Evolutionary conservation across 2,329 filamentous ascomycete genomes (phyloP), one percentile per base, ranked within the genome.

Genomic region (Arthrobotrys entomopaga): DNA sequence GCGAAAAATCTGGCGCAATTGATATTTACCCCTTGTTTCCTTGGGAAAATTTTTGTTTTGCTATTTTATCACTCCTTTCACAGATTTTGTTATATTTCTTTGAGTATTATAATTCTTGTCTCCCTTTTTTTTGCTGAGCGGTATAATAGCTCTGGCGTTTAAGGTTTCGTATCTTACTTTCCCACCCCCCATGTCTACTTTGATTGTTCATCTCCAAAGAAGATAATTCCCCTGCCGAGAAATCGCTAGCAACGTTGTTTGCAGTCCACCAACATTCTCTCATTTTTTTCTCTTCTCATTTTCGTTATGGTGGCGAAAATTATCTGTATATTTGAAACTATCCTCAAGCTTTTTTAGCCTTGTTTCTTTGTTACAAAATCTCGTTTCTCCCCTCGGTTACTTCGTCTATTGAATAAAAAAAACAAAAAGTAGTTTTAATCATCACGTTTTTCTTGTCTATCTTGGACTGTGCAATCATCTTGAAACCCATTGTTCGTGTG

Each of bases 121-220:
- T 61, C 24, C 63, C 34, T 63, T 29, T 43, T 54, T 52, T 19
- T 56, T 40, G n/a, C 49, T 49, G 43, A 34, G 60, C 20, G 52
- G 53, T 46, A 61, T 61, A 60, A 57, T 66, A 74, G 53, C 60
- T 67, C 53, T 56, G 73, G 73, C 60, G 73, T 77, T 75, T 38
- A 50, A 20, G 69, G 69, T 65, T 54, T 59, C 42, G 54, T 57
- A 60, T 66, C 19, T 49, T 73, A 29, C 20, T 61, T 54, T 40
- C 34, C 61, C 29, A 34, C 29, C 29, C 29, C 38, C n/a, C n/a
- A n/a, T 64, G 20, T 57, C 24, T 46, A 3, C 58, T 56, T 53
- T 52, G 26, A 42, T 46, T 57, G 69, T 73, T 49, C 26, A 38
- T 61, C 56, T 59, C 52, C 54, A 38, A 60, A 40, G 65, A 69